Conservation (phyloP, 495 filamentous ascomycete genomes). For the Hypoxylon perforatum region DNA sequence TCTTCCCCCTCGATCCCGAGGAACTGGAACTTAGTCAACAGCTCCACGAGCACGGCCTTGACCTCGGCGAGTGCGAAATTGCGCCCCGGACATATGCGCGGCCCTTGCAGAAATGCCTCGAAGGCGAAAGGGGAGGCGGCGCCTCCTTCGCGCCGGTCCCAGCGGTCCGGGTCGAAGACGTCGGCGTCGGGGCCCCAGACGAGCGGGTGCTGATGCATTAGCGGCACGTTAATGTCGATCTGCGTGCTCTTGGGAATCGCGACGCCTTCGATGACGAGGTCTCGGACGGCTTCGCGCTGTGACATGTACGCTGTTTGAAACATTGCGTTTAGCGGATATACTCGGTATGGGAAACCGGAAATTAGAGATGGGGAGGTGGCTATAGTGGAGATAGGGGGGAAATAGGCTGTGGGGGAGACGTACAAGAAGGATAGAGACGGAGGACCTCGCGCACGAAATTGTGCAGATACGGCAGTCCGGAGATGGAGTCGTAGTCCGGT, state of each 20-base stretch:
- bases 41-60: constrained; percentile 43
- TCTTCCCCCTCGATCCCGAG: constrained; percentile 25
- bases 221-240: constrained; percentile 43
- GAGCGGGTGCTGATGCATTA: constrained; percentile 38
- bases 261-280: constrained; percentile 43
- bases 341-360: background rate
- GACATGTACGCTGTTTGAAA: constrained; percentile 32
- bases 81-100: constrained; percentile 46
- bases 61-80: constrained; percentile 39
- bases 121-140: constrained; percentile 40
- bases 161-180: constrained; percentile 49
- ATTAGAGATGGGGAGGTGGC: background rate
- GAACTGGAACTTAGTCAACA: constrained; percentile 40
- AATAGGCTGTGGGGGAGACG: constrained; percentile 9
- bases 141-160: constrained; percentile 37
- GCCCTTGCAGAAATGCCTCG: constrained; percentile 46
- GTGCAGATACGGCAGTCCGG: constrained; percentile 49
- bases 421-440: constrained; percentile 51
- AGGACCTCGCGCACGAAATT: constrained; percentile 54
- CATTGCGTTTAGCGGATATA: background rate
- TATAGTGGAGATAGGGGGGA: background rate
- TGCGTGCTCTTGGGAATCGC: constrained; percentile 47
- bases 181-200: constrained; percentile 49
- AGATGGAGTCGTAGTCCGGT: constrained; percentile 51
- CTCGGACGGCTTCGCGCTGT: constrained; percentile 37